Evolutionary conservation across 2,329 filamentous ascomycete genomes (phyloP).

Genomic region (Nannizziopsis arthrosporioides): DNA sequence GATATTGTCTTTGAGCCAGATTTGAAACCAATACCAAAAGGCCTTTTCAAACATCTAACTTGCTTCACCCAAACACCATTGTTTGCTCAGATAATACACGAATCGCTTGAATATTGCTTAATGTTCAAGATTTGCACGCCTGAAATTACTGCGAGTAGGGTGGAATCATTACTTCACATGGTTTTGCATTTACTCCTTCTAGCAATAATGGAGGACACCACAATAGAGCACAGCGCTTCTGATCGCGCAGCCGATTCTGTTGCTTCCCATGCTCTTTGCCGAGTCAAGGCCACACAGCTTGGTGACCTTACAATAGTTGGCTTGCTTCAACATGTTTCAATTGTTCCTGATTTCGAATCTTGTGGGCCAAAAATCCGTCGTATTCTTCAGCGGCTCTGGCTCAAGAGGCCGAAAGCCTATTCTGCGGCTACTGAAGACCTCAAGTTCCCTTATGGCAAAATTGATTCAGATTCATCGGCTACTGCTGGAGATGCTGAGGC

Average conservation of each 20-base stretch:
- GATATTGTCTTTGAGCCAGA: constrained; percentile 90
- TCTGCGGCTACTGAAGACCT: constrained; percentile 51
- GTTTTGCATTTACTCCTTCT: constrained; percentile 78
- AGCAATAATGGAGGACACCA: constrained; percentile 69
- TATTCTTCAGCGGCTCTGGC: constrained; percentile 72
- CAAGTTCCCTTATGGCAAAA: constrained; percentile 58
- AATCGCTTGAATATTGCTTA: constrained; percentile 70
- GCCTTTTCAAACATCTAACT: constrained; percentile 65
- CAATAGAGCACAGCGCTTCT: constrained; percentile 42
- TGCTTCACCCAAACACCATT: constrained; percentile 71
- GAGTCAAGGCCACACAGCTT: constrained; percentile 39
- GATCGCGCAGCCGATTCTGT: constrained; percentile 49
- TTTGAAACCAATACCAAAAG: constrained; percentile 61
- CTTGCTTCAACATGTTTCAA: constrained; percentile 42
- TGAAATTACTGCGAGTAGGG: constrained; percentile 63
- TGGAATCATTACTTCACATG: constrained; percentile 86
- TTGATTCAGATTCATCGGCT: constrained; percentile 74
- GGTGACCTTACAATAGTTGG: constrained; percentile 41
- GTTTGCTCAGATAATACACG: constrained; percentile 84
- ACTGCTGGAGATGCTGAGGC: constrained; percentile 47
- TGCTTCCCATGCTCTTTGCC: constrained; percentile 56
- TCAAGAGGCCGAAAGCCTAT: constrained; percentile 66
- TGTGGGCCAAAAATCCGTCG: constrained; percentile 76
- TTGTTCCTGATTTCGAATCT: constrained; percentile 63
- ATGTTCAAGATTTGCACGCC: constrained; percentile 58